Evolutionary conservation across 805 yeast genomes (phyloP), one percentile per base, ranked within the genome.

Genomic region (Suhomyces kilbournensis): DNA sequence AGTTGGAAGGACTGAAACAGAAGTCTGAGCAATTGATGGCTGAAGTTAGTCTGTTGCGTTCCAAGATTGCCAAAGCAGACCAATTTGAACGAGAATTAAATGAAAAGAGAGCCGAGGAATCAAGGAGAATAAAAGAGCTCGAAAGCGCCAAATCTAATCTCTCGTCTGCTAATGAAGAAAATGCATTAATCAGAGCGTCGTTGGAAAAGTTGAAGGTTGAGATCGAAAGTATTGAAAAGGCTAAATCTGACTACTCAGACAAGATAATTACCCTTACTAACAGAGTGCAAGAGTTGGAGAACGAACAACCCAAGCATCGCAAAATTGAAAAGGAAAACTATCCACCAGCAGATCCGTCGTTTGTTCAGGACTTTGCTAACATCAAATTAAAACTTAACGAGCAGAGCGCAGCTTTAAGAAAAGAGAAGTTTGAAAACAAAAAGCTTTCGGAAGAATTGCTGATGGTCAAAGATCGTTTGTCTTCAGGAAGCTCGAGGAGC

Each of bases 381-480:
- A 67, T 84, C 57, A 80, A 77, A 49, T 64, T 81, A 7, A 79
- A 80, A 53, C 63, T 84, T 20, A 79, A 81, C 53, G 87, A 83
- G 52, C 75, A 72, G 19, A 67, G 76, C 53, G 83, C 82, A 8
- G 61, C 71, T 3, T 58, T 83, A 49, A 71, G 81, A 44, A 78
- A 72, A 35, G 84, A 81, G 59, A 68, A 64, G 52, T 72, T 75
- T 34, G 79, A 74, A 55, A 74, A 72, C 49, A 73, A 60, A 65
- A 78, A 68, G 53, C 64, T 85, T 44, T 69, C 74, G 22, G 83
- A 86, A 44, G 90, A 86, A 53, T 61, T 85, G 48, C 76, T 78
- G 30, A 69, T 86, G 58, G 66, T 88, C 12, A 86, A 85, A 57
- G 79, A 85, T 1, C 76, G 88, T 58, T 64, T 84, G n/a, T 85